phyloP scores from a whole-genome alignment of 345 rosid species.

The Salix exigua region DNA sequence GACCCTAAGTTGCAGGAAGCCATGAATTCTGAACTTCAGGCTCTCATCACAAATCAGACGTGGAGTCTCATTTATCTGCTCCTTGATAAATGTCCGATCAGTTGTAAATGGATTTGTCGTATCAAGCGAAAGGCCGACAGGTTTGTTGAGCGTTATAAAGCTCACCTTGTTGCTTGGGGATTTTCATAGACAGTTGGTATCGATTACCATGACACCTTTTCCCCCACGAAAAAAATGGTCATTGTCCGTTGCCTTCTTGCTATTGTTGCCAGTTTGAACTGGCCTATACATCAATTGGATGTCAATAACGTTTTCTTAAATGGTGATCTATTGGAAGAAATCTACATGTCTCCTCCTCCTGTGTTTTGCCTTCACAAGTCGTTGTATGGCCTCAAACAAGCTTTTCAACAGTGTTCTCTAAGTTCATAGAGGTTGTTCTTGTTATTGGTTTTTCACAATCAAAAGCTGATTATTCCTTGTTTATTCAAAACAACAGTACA shows the following conservation, averaged over 20 bases:
- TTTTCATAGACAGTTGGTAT: too few species aligned
- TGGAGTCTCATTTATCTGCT: not conserved
- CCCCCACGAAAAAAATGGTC: not conserved
- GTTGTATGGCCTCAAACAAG: not conserved
- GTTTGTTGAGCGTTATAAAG: not conserved
- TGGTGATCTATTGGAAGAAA: too few species aligned
- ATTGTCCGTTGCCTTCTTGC: not conserved
- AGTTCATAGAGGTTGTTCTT: not conserved
- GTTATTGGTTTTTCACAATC: not conserved
- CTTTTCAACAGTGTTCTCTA: too few species aligned
- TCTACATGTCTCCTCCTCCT: not conserved
- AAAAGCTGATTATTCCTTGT: not conserved
- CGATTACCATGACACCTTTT: too few species aligned
- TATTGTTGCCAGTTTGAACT: too few species aligned
- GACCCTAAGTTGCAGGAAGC: too few species aligned
- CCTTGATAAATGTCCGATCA: not conserved
- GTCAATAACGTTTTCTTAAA: too few species aligned
- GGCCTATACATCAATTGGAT: too few species aligned
- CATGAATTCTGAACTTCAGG: not conserved
- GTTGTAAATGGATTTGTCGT: not conserved
- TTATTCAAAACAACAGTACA: not conserved
- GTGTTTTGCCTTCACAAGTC: not conserved
- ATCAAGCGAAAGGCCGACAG: not conserved
- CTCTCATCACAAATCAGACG: not conserved
- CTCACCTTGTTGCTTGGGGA: accelerated